These are phyloP conservation scores for Cornus suecica DNA, from an alignment of 148 eudicot genomes.

Conservation along the genomic window DNA sequence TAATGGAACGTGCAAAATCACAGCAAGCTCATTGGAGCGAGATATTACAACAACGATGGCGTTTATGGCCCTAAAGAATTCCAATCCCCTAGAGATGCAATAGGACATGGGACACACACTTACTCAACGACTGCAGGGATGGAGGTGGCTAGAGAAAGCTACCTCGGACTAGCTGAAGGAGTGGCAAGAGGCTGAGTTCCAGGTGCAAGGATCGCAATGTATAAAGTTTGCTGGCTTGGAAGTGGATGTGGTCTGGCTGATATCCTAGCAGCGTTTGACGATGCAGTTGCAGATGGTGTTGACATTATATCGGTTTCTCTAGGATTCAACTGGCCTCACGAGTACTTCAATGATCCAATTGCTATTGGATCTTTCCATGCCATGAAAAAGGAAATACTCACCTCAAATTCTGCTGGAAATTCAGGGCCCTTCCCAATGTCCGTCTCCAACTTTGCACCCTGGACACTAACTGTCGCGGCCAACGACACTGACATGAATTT, in stretches of 20 bases:
- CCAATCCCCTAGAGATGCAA: conserved; percentile 14
- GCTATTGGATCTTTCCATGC: conserved; percentile 22
- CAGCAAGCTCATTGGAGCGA: conserved; percentile 21
- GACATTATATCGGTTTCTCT: conserved; percentile 18
- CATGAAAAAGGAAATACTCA: conserved; percentile 8
- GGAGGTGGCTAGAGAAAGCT: conserved; percentile 12
- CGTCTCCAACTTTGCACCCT: conserved; percentile 8
- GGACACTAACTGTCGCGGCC: conserved; percentile 10
- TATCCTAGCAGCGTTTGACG: conserved; percentile 16
- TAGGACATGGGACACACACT: conserved; percentile 19
- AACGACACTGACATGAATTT: conserved; percentile 8
- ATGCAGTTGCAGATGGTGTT: conserved; percentile 19
- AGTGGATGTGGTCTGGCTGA: conserved; percentile 9
- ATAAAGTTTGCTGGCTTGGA: conserved; percentile 11
- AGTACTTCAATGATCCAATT: conserved; percentile 13
- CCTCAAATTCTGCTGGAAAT: conserved; percentile 14
- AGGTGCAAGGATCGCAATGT: conserved; percentile 10
- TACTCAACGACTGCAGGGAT: conserved; percentile 17
- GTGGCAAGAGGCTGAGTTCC: conserved; percentile 16
- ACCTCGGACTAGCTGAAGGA: conserved; percentile 11
- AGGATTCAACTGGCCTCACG: background rate
- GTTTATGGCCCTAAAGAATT: background rate
- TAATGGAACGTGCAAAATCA: background rate
- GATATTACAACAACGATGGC: conserved; percentile 13
- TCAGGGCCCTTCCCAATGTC: background rate